phyloP scores from a whole-genome alignment of 345 rosid genomes.

The Corymbia maculata region DNA sequence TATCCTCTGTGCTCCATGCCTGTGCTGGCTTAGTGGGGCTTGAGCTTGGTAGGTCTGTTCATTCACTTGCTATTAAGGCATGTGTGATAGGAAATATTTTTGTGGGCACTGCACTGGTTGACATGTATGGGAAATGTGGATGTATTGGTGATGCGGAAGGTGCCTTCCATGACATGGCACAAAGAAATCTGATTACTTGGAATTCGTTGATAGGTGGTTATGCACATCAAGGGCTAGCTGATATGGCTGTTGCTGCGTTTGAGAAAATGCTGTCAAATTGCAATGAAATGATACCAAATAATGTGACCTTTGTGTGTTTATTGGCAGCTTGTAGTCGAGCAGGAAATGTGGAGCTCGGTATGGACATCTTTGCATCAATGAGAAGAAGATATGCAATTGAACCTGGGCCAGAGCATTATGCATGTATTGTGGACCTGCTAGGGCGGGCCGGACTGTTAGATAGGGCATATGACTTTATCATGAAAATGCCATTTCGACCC shows the following conservation, averaged over 20 bases:
- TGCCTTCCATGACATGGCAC: conserved; percentile 50
- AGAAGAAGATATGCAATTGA: conserved; percentile 37
- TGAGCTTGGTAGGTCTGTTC: conserved; percentile 62
- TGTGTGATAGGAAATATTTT: conserved; percentile 50
- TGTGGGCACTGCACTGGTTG: conserved; percentile 74
- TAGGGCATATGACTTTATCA: conserved; percentile 44
- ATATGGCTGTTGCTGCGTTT: conserved; percentile 45
- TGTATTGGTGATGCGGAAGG: conserved; percentile 43
- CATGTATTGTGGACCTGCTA: conserved; percentile 76
- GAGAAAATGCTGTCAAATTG: conserved; percentile 35
- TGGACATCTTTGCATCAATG: conserved; percentile 65
- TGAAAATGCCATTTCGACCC: conserved; percentile 55
- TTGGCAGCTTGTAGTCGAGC: conserved; percentile 87
- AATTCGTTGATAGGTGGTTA: conserved; percentile 72
- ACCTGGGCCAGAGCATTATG: conserved; percentile 76
- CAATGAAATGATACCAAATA: conserved; percentile 39
- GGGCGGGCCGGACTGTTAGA: conserved; percentile 81
- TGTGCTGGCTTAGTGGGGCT: conserved; percentile 63
- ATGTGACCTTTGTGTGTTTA: conserved; percentile 61
- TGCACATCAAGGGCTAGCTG: conserved; percentile 67
- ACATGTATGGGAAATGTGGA: conserved; percentile 97
- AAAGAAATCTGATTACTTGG: conserved; percentile 61
- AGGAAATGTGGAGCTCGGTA: conserved; percentile 52
- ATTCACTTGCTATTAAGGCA: conserved; percentile 61
- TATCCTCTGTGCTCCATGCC: conserved; percentile 59